Base-by-base conservation (phyloP, 345 rosid genomes). In the Euphorbia peplus region DNA sequence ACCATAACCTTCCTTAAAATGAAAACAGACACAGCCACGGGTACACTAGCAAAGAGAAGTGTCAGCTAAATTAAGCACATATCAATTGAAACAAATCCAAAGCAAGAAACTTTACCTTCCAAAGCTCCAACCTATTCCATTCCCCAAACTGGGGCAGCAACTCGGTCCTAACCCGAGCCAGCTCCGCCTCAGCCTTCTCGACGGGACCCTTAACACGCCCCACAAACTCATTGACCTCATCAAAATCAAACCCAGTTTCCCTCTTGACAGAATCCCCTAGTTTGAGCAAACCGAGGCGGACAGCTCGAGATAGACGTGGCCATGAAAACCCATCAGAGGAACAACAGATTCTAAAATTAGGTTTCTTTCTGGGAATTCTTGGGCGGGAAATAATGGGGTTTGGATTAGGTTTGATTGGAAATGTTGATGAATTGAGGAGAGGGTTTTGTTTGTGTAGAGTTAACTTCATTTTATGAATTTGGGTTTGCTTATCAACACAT, bases 121-220 rank as follows among this genome's bases (percentile, higher is more conserved):
- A 93, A 42, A 77, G 81, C 24, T 87, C 86, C 92, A 87, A 93
- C 29, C 81, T 79, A 70, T 89, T 93, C 98, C 98, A 93, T 19
- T 78, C 74, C 72, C 87, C 66, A 80, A 88, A 84, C 35, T 69
- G 67, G 8, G 96, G 93, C 50, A 86, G 52, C 58, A 64, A 66
- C 76, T 84, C 88, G 71, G 80, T 77, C 75, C 80, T 78, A 21
- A 85, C 85, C 42, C 86, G 86, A 75, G 63, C 78, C 41, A 82
- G 66, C 73, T 82, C 80, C n/a, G 69, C 73, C 66, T 79, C 80
- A 24, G 81, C 85, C 68, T 77, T 78, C 65, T 71, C 67, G 41
- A 75, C 76, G 7, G 64, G 81, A 51, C 69, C 81, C 75, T 75
- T 77, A 70, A 83, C 76, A 69, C 66, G 78, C 66, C 77, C 77